Conservation (phyloP, 1,284 basidiomycete genomes). For the Mycena sp. region DNA sequence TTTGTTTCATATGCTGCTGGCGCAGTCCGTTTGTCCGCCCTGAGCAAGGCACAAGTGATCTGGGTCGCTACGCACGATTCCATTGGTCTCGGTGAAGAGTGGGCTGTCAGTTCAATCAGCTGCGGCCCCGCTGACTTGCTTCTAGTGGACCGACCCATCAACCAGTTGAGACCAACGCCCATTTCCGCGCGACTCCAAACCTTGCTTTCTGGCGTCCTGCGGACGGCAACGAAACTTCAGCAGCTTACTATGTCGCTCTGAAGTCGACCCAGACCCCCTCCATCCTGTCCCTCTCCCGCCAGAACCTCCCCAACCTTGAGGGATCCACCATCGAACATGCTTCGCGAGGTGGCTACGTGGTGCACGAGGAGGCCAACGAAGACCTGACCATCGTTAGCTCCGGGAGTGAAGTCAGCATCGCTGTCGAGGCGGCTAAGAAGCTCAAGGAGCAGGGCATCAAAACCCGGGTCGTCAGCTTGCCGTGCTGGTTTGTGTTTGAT, state of each 20-base stretch:
- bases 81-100: constrained; percentile 91
- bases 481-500: constrained; percentile 93
- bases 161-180: constrained; percentile 89
- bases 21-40: constrained; percentile 90
- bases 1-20: constrained; percentile 95
- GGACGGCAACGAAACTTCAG: constrained; percentile 95
- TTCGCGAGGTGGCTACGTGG: constrained; percentile 88
- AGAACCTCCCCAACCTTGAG: constrained; percentile 94
- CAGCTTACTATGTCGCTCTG: constrained; percentile 86
- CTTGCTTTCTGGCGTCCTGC: constrained; percentile 92
- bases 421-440: constrained; percentile 84
- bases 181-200: constrained; percentile 92
- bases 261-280: constrained; percentile 83
- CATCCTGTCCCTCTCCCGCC: constrained; percentile 87
- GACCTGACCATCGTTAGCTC: constrained; percentile 90
- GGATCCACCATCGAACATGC: constrained; percentile 89
- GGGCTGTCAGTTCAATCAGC: background rate
- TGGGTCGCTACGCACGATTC: constrained; percentile 92
- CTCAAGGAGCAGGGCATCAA: constrained; percentile 83
- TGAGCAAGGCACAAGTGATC: constrained; percentile 91
- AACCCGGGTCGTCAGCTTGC: constrained; percentile 87
- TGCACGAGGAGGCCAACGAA: constrained; percentile 80
- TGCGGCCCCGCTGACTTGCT: constrained; percentile 5
- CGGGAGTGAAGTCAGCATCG: constrained; percentile 91
- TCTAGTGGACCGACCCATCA: constrained; percentile 89